Percentiles rank a stretch among this genome's conserved stretches.
phyloP scores from a whole-genome alignment of 73 alveolate species.

The Blepharisma stoltei region DNA sequence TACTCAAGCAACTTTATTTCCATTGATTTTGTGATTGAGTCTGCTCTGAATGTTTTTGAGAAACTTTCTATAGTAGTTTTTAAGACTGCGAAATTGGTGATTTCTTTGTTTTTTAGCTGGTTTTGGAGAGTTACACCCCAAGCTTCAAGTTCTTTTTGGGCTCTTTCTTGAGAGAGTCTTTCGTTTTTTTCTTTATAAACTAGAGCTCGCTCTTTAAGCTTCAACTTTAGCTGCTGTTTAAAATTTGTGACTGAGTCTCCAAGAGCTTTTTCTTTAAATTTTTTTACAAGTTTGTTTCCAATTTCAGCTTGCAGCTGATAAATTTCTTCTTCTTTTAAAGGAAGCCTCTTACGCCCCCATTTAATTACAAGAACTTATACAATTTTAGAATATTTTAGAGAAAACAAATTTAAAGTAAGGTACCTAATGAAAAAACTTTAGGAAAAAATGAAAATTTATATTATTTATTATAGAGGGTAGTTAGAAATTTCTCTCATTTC shows the following conservation, averaged over 20 bases:
- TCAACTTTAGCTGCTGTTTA: neutral
- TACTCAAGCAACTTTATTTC: no score
- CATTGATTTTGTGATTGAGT: no score
- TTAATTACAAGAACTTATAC: no score
- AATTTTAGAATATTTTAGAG: no score
- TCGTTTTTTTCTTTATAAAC: neutral
- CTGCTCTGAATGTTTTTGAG: neutral
- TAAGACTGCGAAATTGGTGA: neutral
- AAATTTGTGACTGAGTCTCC: slow-evolving; percentile 9
- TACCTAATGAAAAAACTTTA: no score
- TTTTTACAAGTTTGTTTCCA: neutral
- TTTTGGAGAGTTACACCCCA: neutral
- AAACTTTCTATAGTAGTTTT: neutral
- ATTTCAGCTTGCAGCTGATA: neutral
- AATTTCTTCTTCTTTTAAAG: slow-evolving; percentile 12
- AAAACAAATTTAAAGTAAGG: no score
- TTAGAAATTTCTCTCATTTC: slow-evolving; percentile 31
- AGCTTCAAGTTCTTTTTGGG: neutral
- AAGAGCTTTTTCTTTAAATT: slow-evolving; percentile 15
- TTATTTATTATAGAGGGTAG: no score
- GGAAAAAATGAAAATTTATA: no score
- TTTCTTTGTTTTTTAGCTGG: neutral
- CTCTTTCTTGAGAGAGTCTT: neutral
- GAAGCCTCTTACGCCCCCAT: no score
- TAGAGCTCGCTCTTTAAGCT: neutral